Evolutionary conservation across 225 moss, liverwort and hornwort genomes (phyloP).

Genomic region (Asterella californica): DNA sequence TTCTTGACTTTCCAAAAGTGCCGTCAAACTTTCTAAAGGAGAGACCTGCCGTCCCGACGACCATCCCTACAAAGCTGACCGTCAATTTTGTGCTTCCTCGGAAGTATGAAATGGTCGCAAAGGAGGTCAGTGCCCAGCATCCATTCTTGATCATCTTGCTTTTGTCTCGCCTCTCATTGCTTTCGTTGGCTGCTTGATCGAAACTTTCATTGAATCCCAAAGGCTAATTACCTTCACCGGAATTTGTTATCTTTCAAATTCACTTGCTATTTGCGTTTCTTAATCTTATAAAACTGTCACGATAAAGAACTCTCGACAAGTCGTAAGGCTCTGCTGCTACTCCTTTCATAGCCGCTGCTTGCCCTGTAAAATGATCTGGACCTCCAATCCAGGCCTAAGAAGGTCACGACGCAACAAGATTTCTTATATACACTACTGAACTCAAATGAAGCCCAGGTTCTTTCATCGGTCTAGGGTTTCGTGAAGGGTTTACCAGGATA

Average conservation of each 20-base stretch:
- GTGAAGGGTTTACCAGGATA: too few relatives aligned
- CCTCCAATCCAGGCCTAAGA: too few relatives aligned
- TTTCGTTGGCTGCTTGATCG: not conserved
- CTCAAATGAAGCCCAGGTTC: too few relatives aligned
- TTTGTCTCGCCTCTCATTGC: not conserved
- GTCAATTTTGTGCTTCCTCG: conserved; percentile 73
- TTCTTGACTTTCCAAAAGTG: conserved; percentile 58
- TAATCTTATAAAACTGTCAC: not conserved
- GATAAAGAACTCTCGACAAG: not conserved
- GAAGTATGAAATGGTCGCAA: conserved; percentile 34
- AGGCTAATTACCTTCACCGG: not conserved
- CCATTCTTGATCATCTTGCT: conserved; percentile 6
- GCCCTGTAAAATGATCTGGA: not conserved
- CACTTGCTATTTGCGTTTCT: not conserved
- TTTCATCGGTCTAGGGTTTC: too few relatives aligned
- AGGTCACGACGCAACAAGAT: too few relatives aligned
- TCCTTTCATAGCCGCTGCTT: not conserved
- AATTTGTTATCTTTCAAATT: too few relatives aligned
- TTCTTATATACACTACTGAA: too few relatives aligned
- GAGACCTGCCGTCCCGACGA: conserved; percentile 52
- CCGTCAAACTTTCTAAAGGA: conserved; percentile 62
- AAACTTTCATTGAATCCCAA: too few relatives aligned
- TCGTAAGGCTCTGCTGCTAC: not conserved
- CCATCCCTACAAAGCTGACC: conserved; percentile 62
- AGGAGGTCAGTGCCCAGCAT: conserved; percentile 37